Evolutionary conservation across 2,329 filamentous ascomycete genomes (phyloP).

Genomic region (Trichophyton mentagrophytes): DNA sequence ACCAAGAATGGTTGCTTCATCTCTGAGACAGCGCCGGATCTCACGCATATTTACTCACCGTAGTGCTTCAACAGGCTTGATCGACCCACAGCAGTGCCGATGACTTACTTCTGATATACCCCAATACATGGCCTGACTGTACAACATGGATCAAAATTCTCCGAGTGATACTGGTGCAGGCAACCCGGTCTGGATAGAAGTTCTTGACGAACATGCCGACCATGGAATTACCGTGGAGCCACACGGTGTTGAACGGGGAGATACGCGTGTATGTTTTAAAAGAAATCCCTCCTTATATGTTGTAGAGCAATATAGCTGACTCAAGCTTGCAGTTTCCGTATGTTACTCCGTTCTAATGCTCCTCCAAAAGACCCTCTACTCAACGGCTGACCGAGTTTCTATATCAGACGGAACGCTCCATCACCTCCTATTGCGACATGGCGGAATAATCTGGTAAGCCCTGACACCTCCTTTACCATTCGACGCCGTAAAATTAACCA

Average conservation of each 20-base stretch:
- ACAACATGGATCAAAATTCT: not conserved
- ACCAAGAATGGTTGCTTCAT: not conserved
- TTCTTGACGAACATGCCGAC: not conserved
- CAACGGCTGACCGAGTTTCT: not conserved
- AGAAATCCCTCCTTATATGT: slow-evolving; percentile 7
- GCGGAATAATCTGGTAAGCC: slow-evolving; percentile 33
- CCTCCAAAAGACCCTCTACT: not conserved
- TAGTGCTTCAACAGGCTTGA: not conserved
- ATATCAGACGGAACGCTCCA: not conserved
- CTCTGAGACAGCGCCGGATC: not conserved
- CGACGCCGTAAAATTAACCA: too few relatives aligned
- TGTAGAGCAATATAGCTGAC: not conserved
- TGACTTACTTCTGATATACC: not conserved
- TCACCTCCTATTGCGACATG: slow-evolving; percentile 27
- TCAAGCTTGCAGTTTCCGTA: slow-evolving; percentile 8
- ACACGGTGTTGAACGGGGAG: slow-evolving; percentile 8
- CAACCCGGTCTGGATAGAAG: not conserved
- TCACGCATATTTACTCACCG: not conserved
- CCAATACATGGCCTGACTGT: not conserved
- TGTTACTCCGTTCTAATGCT: not conserved
- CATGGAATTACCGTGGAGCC: slow-evolving; percentile 10
- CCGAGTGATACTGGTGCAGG: not conserved
- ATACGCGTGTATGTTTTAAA: slow-evolving; percentile 22
- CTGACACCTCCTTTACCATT: not conserved
- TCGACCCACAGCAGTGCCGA: not conserved